Evolutionary conservation across 768 basidiomycete genomes (phyloP), one percentile per base, ranked within the genome.

Genomic region (Phylloporus sp.): DNA sequence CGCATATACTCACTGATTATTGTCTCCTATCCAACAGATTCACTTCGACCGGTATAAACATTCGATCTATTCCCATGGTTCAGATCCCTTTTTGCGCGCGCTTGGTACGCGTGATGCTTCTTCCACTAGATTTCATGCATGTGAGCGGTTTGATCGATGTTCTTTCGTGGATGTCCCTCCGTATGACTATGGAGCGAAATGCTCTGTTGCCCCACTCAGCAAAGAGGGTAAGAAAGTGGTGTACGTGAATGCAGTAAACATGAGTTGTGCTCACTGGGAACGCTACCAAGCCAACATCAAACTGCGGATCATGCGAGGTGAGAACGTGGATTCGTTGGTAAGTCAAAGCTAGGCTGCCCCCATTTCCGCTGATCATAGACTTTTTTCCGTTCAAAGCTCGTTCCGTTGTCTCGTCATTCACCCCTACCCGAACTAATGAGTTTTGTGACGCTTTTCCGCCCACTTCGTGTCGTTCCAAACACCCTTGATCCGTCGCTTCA

Each of bases 41-140:
- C 95, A 97, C 61, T 76, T 95, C 31, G 95, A 97, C 67, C 79
- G 88, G 31, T 97, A 97, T 74, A 97, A 97, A 64, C 63, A 83
- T 59, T 65, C 70, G 4, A 78, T 95, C 16, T 93, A 85, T 59
- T 71, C 76, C 1, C 73, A 73, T 53, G 49, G 72, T 3, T 75
- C 76, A 0, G 86, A 91, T 57, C 82, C 84, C 0, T 81, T 83
- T 60, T 71, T 92, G 38, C 73, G 74, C 15, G 60, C 71, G 0
- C 77, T 91, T 45, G 71, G 84, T 36, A 87, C 88, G 1, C 71
- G 71, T 12, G 85, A 93, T 39, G 68, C 78, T 4, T 65, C 71
- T 4, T 69, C 73, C 1, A 88, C 91, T 3, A 81, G 93, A 1
- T 97, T 98, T 62, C 95, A 99, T 62, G 94, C 95, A 0, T 98